Percentiles rank a stretch among this genome's conserved stretches.
phyloP scores from a whole-genome alignment of 768 basidiomycete genomes.

The Panaeolus cyanescens region DNA sequence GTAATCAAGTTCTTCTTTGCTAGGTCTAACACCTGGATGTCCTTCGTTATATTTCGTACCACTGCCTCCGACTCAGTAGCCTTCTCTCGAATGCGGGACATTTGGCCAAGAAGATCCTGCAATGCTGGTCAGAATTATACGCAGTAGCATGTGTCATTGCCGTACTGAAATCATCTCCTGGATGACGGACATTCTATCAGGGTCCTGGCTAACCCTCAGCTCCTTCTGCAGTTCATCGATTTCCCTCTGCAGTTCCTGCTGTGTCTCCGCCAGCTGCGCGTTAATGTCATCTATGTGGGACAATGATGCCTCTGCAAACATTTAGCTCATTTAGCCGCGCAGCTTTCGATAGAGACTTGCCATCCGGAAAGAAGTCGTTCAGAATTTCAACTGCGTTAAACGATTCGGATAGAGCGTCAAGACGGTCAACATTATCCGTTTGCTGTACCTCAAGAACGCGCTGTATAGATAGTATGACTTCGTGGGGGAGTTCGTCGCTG shows the following conservation, averaged over 20 bases:
- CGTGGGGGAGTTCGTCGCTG: conserved; percentile 59
- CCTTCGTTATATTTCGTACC: conserved; percentile 92
- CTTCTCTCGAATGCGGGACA: conserved; percentile 95
- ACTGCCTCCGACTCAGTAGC: conserved; percentile 97
- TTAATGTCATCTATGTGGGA: conserved; percentile 73
- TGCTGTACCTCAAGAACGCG: conserved; percentile 62
- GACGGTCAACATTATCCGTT: conserved; percentile 47
- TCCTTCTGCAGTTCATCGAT: conserved; percentile 68
- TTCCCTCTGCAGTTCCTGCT: conserved; percentile 69
- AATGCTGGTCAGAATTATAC: neutral
- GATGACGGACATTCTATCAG: conserved; percentile 85
- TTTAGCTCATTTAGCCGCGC: neutral
- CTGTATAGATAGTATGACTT: conserved; percentile 70
- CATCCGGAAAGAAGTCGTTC: conserved; percentile 80
- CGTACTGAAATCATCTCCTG: conserved; percentile 95
- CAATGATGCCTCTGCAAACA: conserved; percentile 69
- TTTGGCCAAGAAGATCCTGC: conserved; percentile 92
- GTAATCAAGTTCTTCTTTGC: conserved; percentile 91
- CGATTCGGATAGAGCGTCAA: conserved; percentile 57
- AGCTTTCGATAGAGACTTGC: conserved; percentile 39
- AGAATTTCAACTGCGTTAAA: conserved; percentile 60
- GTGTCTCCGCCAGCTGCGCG: conserved; percentile 65
- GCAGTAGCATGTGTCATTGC: conserved; percentile 1
- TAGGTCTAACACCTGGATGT: conserved; percentile 91
- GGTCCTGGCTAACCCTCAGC: conserved; percentile 78